These are phyloP conservation scores for Camelina sativa DNA, from an alignment of 345 rosid species.

Conservation along the genomic window DNA sequence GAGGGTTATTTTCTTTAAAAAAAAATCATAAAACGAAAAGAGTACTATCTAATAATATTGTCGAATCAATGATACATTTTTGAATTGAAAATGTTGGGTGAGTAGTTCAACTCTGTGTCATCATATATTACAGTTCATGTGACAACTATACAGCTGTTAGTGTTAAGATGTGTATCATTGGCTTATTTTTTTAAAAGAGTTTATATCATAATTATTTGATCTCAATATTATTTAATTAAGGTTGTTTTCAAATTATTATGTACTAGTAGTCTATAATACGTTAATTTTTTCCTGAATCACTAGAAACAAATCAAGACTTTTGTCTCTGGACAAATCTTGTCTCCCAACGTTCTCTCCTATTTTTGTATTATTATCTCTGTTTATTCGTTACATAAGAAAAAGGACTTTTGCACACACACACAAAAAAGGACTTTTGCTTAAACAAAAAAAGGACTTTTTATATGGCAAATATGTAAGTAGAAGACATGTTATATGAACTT, in stretches of 20 bases:
- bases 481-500: background rate
- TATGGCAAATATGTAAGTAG: too few species aligned
- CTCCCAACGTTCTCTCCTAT: conserved; percentile 8
- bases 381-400: background rate
- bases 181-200: background rate
- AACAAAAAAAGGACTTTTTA: too few species aligned
- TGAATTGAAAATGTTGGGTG: conserved; percentile 10
- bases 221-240: background rate
- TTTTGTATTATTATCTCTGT: background rate
- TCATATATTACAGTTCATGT: conserved; percentile 30
- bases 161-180: conserved; percentile 28
- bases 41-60: background rate
- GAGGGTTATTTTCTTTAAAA: background rate
- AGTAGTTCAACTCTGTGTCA: conserved; percentile 5
- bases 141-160: conserved; percentile 28
- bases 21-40: background rate
- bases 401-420: too few species aligned
- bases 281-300: conserved; percentile 28
- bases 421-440: too few species aligned
- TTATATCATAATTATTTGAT: background rate
- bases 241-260: conserved; percentile 20
- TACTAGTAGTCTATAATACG: background rate
- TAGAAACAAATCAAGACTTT: conserved; percentile 38
- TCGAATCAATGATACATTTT: background rate
- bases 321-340: conserved; percentile 33